Conservation (phyloP, 495 filamentous ascomycete species). For the Aspergillus sparsus region DNA sequence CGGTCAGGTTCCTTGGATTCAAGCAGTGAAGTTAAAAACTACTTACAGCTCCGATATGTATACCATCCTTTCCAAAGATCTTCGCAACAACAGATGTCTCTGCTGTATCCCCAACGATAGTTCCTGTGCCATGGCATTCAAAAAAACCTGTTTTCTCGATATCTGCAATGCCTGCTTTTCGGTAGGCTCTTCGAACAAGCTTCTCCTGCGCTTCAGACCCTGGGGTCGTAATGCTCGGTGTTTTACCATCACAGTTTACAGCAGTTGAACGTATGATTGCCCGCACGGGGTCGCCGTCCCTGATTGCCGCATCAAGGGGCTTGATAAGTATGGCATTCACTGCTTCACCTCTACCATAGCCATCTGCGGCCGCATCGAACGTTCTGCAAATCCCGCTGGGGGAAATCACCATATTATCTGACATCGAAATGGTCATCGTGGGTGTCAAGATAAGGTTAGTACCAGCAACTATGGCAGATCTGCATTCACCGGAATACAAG, state of each 20-base stretch:
- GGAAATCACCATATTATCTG: slow-evolving; percentile 31
- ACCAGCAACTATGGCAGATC: slow-evolving; percentile 41
- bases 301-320: slow-evolving; percentile 33
- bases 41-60: slow-evolving; percentile 27
- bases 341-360: slow-evolving; percentile 65
- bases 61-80: slow-evolving; percentile 16
- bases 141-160: slow-evolving; percentile 25
- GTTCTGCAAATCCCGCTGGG: slow-evolving; percentile 48
- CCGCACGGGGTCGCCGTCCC: slow-evolving; percentile 39
- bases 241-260: slow-evolving; percentile 41
- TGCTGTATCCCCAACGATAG: slow-evolving; percentile 32
- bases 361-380: slow-evolving; percentile 63
- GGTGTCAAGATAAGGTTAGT: slow-evolving; percentile 42
- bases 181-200: slow-evolving; percentile 30
- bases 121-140: slow-evolving; percentile 48
- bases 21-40: background rate
- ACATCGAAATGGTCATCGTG: slow-evolving; percentile 28
- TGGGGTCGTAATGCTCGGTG: slow-evolving; percentile 9
- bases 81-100: slow-evolving; percentile 29
- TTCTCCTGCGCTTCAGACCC: slow-evolving; percentile 19
- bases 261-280: slow-evolving; percentile 44
- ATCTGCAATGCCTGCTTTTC: slow-evolving; percentile 24
- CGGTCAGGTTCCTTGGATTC: background rate
- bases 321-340: slow-evolving; percentile 43
- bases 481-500: slow-evolving; percentile 39